Evolutionary conservation across 1,139 yeast genomes (phyloP), one percentile per base, ranked within the genome.

Genomic region (Pneumocystis carinii): DNA sequence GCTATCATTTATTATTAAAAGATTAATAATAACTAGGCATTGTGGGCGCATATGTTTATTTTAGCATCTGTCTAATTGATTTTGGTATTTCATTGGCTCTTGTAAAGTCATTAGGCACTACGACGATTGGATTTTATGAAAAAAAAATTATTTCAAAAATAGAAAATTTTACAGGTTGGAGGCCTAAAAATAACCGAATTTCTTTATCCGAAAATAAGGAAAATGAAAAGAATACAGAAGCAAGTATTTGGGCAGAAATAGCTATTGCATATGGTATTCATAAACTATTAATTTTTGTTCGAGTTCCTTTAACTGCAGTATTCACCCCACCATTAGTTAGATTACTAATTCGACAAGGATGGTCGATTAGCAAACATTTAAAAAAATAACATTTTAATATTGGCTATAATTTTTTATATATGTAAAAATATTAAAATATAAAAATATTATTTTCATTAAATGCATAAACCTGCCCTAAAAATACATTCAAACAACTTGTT

Each of bases 241-340:
- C 65, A 15, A 63, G 59, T 5, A 35, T 62, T 38, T 62, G 68
- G 71, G 82, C 90, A 0, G 97, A 92, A 73, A 83, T 89, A 69
- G 85, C 89, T 24, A 80, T 94, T 67, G 98, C 98, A 0, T 92
- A 92, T 73, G 96, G 96, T 4, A 77, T 92, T 63, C 98, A 92
- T 77, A 92, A 94, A 76, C 83, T 94, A 5, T 78, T 90, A 67
- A 74, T 83, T 59, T 82, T 92, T 68, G 79, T 89, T 59, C 81
- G 99, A 68, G 76, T 92, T 8, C 98, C 99, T 14, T 74, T 90
- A 57, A 86, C 97, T 0, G 97, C 97, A 0, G 96, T 96, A 5
- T 81, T 90, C 24, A 90, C 97, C 0, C 99, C 98, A 1, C 73
- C 83, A 4, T 79, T 89, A 1, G 96, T 89, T 17, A 78, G 32